Evolutionary conservation across 2,329 filamentous ascomycete genomes (phyloP).

Genomic region (Didymella pomorum): DNA sequence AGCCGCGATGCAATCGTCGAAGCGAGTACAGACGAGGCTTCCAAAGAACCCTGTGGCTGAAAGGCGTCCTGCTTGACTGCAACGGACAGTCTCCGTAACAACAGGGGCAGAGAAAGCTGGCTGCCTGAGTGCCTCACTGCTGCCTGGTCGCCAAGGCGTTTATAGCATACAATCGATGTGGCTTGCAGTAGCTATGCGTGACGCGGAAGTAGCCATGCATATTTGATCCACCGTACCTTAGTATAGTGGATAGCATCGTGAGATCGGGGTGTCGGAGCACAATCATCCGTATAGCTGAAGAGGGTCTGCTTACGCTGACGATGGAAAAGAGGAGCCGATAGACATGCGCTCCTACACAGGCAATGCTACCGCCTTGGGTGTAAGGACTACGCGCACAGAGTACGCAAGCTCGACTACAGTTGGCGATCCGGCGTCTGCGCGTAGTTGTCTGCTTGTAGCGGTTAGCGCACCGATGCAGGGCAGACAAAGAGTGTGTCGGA

Average conservation of each 20-base stretch:
- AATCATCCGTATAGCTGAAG: constrained; percentile 6
- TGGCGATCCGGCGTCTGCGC: constrained; percentile 15
- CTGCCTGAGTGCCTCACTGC: constrained; percentile 18
- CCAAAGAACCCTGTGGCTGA: constrained; percentile 6
- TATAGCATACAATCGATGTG: constrained; percentile 5
- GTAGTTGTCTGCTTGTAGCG: constrained; percentile 1
- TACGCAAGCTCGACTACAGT: constrained; percentile 21
- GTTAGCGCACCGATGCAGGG: constrained; percentile 22
- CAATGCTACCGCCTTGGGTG: constrained; percentile 8
- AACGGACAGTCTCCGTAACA: constrained; percentile 1
- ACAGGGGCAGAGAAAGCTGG: background rate
- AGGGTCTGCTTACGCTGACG: constrained; percentile 11
- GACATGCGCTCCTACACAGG: constrained; percentile 6
- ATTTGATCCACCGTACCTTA: constrained; percentile 12
- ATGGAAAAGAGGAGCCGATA: constrained; percentile 27
- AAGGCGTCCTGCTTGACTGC: constrained; percentile 9
- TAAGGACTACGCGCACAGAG: constrained; percentile 13
- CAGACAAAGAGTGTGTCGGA: constrained; percentile 12
- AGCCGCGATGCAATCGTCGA: constrained; percentile 8
- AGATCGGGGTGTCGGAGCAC: constrained; percentile 19
- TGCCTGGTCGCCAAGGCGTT: constrained; percentile 18
- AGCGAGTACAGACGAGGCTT: constrained; percentile 7
- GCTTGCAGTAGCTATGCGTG: constrained; percentile 15
- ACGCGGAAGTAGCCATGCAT: constrained; percentile 15
- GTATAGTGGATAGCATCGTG: constrained; percentile 8